phyloP scores from a whole-genome alignment of 257 asterid genomes.

The Catharanthus roseus region DNA sequence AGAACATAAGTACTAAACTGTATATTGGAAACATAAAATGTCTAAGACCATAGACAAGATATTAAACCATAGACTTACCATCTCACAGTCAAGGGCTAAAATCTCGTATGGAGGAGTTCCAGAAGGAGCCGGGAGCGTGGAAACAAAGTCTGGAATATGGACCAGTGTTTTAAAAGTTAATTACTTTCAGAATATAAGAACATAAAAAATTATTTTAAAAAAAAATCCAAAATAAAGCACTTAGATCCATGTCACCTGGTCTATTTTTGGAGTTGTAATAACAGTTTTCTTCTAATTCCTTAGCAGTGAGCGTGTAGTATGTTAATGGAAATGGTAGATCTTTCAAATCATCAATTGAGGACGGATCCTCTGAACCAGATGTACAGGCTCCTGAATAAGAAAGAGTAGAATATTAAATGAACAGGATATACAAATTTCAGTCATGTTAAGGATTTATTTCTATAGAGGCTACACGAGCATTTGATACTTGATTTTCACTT shows the following conservation, averaged over 20 bases:
- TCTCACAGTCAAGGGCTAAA: conserved; percentile 92
- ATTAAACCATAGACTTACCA: conserved; percentile 46
- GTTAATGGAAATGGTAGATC: conserved; percentile 69
- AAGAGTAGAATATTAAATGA: conserved; percentile 8
- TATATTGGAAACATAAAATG: not conserved
- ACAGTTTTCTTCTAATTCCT: conserved; percentile 84
- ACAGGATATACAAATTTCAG: not conserved
- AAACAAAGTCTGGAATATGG: conserved; percentile 53
- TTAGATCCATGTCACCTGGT: conserved; percentile 47
- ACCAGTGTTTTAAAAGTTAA: not conserved
- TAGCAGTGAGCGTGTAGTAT: conserved; percentile 72
- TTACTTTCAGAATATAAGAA: not conserved
- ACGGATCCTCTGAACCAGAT: conserved; percentile 27
- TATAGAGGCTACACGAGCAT: not conserved
- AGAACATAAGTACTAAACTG: not conserved
- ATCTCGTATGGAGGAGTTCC: conserved; percentile 61
- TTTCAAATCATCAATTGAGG: conserved; percentile 35
- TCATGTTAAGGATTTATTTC: not conserved
- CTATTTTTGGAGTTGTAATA: conserved; percentile 30
- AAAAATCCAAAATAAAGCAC: not conserved
- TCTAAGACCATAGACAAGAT: conserved; percentile 1
- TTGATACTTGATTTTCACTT: not conserved
- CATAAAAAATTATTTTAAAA: not conserved
- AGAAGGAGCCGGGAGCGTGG: conserved; percentile 71
- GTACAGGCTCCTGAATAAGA: conserved; percentile 33